These are phyloP conservation scores for Wickerhamomyces strasburgensis DNA, from an alignment of 805 yeast species.

Conservation along the genomic window DNA sequence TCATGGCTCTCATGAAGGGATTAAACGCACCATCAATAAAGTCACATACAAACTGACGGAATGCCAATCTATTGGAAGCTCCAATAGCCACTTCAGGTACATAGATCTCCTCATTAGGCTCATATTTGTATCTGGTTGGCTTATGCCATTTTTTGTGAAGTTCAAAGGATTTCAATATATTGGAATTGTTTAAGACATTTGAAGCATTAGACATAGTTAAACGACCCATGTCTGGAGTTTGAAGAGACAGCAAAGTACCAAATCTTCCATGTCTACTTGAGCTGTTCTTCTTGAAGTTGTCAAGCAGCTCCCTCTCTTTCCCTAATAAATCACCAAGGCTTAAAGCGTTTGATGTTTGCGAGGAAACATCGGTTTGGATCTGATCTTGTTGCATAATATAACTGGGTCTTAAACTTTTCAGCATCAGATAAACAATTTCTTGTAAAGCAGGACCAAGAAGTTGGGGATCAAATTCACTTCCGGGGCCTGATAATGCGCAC, in stretches of 20 bases:
- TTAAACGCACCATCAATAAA: conserved; percentile 76
- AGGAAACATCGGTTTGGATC: conserved; percentile 3
- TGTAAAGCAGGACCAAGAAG: conserved; percentile 57
- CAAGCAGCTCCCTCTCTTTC: conserved; percentile 54
- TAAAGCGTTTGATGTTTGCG: conserved; percentile 1
- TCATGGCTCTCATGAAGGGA: conserved; percentile 49
- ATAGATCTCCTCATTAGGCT: conserved; percentile 25
- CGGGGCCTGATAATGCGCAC: conserved; percentile 52
- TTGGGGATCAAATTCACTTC: conserved; percentile 50
- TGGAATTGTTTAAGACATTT: conserved; percentile 45
- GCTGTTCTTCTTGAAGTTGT: conserved; percentile 41
- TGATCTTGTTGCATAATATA: conserved; percentile 12
- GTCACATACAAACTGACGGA: conserved; percentile 42
- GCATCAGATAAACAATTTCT: conserved; percentile 63
- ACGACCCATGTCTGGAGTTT: conserved; percentile 52
- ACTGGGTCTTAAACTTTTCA: conserved; percentile 47
- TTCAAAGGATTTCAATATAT: conserved; percentile 63
- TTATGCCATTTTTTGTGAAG: conserved; percentile 61
- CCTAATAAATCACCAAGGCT: conserved; percentile 40
- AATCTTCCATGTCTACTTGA: conserved; percentile 84
- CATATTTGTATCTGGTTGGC: conserved; percentile 26
- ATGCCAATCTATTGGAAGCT: conserved; percentile 4
- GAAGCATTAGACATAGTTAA: conserved; percentile 72
- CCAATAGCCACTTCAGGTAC: conserved; percentile 26
- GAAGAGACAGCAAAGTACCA: conserved; percentile 78